Conservation (phyloP, 2,329 filamentous ascomycete genomes). For the Ophiosphaerella narmari region DNA sequence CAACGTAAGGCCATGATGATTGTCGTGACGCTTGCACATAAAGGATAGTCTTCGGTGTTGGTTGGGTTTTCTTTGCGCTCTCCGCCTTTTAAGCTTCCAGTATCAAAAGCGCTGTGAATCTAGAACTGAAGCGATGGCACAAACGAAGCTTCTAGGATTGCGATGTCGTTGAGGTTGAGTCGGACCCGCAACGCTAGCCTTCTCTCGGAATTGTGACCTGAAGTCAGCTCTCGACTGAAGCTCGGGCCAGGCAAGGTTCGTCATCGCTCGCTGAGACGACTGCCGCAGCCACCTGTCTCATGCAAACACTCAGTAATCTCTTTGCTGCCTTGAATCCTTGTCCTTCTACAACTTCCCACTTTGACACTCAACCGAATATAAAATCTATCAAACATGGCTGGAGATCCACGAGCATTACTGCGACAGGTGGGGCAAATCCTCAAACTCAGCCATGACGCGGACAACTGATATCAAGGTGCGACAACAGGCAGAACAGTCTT, state of each 20-base stretch:
- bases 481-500: conserved; percentile 81
- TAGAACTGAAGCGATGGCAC: background rate
- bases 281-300: conserved; percentile 42
- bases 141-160: conserved; percentile 6
- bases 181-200: conserved; percentile 19
- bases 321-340: conserved; percentile 10
- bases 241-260: conserved; percentile 32
- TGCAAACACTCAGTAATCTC: conserved; percentile 19
- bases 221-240: conserved; percentile 23
- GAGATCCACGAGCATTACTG: conserved; percentile 44
- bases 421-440: conserved; percentile 42
- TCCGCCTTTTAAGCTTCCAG: no score
- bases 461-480: conserved; percentile 32
- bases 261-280: conserved; percentile 38
- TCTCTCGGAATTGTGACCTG: conserved; percentile 15
- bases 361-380: background rate
- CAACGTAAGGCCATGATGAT: conserved; percentile 20
- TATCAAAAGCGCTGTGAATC: no score
- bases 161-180: conserved; percentile 27
- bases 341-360: background rate
- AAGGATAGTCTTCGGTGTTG: no score
- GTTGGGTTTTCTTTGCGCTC: no score
- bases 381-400: conserved; percentile 37
- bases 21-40: background rate
- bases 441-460: conserved; percentile 34